These are phyloP conservation scores for Carpediemonas membranifera DNA, from an alignment of 78 protist species.

Conservation along the genomic window DNA sequence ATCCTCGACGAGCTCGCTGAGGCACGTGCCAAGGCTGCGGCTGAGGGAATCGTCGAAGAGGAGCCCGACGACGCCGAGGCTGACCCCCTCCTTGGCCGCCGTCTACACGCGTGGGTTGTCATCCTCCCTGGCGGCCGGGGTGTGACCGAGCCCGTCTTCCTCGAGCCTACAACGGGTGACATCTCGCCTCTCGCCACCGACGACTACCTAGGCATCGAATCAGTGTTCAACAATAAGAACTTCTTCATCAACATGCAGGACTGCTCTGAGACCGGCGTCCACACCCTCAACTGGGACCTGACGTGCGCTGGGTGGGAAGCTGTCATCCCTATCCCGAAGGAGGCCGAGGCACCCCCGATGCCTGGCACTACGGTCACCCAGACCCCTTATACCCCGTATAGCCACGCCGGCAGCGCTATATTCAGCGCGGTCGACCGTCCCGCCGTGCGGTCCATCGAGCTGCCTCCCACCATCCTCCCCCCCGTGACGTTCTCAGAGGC, in stretches of 20 bases:
- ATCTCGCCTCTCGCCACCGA: not conserved
- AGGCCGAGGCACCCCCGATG: no score
- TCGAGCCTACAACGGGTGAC: slow-evolving; percentile 49
- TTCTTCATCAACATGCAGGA: slow-evolving; percentile 46
- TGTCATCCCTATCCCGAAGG: no score
- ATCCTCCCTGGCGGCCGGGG: slow-evolving; percentile 27
- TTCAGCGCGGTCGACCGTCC: not conserved
- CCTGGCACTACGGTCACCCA: no score
- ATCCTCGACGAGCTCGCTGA: not conserved
- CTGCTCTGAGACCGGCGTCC: not conserved
- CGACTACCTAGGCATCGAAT: slow-evolving; percentile 41
- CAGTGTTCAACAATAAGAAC: slow-evolving; percentile 33
- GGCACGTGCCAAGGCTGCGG: not conserved
- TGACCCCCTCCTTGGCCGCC: slow-evolving; percentile 34
- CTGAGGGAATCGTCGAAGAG: not conserved
- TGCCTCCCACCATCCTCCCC: slow-evolving; percentile 26
- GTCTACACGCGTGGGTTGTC: slow-evolving; percentile 50
- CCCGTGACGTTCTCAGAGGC: not conserved
- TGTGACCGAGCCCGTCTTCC: not conserved
- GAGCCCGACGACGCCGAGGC: not conserved
- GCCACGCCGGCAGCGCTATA: no score
- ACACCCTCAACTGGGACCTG: not conserved
- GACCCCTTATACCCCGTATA: no score
- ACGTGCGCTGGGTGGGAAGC: not conserved
- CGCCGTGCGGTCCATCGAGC: not conserved